Percentiles rank a stretch among this genome's conserved stretches.
These are phyloP conservation scores for Nannochloropsis oceanica DNA, from an alignment of 108 stramenopile species.

Conservation along the genomic window DNA sequence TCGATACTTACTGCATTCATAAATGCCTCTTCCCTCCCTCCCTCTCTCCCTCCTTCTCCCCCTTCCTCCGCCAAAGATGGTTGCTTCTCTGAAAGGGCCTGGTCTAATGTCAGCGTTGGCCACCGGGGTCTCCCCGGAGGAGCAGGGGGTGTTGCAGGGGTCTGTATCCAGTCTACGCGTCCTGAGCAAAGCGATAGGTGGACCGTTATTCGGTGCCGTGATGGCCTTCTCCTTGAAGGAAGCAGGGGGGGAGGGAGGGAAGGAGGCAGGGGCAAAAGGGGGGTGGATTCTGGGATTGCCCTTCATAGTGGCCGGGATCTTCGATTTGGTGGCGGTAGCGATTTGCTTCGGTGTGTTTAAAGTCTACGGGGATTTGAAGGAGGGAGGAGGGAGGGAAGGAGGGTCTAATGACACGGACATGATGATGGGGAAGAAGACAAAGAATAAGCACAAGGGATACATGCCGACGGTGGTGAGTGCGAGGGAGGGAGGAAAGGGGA, in stretches of 20 bases:
- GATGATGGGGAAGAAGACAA: too few species aligned
- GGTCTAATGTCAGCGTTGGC: neutral
- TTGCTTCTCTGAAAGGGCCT: neutral
- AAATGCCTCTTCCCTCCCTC: neutral
- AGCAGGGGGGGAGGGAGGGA: neutral
- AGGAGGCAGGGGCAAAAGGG: neutral
- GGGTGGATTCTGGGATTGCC: neutral
- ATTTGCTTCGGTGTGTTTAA: neutral
- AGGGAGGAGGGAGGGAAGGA: neutral
- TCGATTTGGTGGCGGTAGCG: neutral
- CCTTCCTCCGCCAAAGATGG: neutral
- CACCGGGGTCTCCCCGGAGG: neutral
- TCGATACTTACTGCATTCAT: too few species aligned
- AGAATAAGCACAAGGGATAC: too few species aligned
- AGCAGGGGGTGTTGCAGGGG: neutral
- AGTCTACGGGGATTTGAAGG: neutral
- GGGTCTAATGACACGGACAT: too few species aligned
- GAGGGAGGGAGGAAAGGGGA: neutral
- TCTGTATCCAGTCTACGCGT: neutral
- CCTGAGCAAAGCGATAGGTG: neutral
- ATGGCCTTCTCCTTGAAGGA: neutral
- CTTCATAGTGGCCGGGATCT: neutral
- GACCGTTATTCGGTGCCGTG: neutral
- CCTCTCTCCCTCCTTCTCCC: neutral
- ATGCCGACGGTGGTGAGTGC: too few species aligned